Base-by-base conservation (phyloP, 2,329 filamentous ascomycete genomes). In the Aspergillus ruber region DNA sequence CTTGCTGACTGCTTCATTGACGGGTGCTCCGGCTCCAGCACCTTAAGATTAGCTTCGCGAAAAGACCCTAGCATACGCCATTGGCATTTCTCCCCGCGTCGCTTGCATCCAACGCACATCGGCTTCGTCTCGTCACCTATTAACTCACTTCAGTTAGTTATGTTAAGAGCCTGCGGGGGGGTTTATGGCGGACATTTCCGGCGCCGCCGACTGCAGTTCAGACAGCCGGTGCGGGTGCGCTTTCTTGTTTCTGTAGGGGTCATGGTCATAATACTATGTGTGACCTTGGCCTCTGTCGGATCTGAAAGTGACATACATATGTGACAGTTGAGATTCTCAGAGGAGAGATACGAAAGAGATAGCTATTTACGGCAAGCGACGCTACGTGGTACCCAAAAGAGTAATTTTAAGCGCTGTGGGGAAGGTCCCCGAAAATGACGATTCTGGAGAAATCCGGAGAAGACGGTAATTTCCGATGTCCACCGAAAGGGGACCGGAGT, bases 21-120 rank as follows among this genome's bases (percentile, higher is more conserved):
- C 7, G 61, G 60, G 50, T 64, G 60, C 40, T 61, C 56, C 3
- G 59, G 50, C 35, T 56, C 58, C 15, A 64, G 44, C 13, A 58
- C 49, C 42, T 54, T 65, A 43, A 63, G 59, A 49, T 65, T 64
- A 32, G 57, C 55, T 45, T 62, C 60, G 10, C 59, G 58, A 42
- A 66, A 67, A 6, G 56, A 58, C 20, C 63, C 59, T 20, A 64
- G 53, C 45, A 60, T 46, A 9, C 60, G 57, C 64, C 63, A 64
- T 48, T 63, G 57, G 40, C 64, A 65, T 18, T 50, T 50, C 6
- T 65, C 63, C 6, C 58, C 57, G 13, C 61, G 57, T 6, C 57
- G 56, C 25, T 56, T 60, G 52, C 64, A 67, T 45, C 61, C 60
- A 4, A 55, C 53, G 46, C 64, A 67, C 15, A 48, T 50, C 3